Evolutionary conservation across 768 basidiomycete species (phyloP).

Genomic region (Tylopilus subfusipes): DNA sequence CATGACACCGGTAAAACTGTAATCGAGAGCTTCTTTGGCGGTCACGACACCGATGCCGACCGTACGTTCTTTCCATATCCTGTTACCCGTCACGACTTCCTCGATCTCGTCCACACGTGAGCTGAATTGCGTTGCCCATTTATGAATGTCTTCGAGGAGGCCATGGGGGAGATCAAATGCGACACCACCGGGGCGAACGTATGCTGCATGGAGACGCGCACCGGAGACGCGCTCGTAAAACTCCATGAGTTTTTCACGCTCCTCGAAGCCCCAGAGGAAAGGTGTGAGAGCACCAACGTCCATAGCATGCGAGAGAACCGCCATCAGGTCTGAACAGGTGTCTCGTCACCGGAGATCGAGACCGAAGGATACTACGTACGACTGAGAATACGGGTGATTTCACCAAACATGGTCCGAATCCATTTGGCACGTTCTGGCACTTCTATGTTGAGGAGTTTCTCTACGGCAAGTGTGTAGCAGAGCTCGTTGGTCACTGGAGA

Average conservation of each 20-base stretch:
- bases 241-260: slow-evolving; percentile 99
- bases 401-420: slow-evolving; percentile 96
- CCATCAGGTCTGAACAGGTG: slow-evolving; percentile 76
- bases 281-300: slow-evolving; percentile 98
- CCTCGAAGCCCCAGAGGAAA: slow-evolving; percentile 99
- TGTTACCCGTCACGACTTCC: slow-evolving; percentile 95
- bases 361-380: slow-evolving; percentile 46
- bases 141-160: slow-evolving; percentile 97
- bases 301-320: slow-evolving; percentile 91
- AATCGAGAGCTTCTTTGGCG: slow-evolving; percentile 88
- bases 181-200: slow-evolving; percentile 95
- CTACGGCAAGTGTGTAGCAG: slow-evolving; percentile 95
- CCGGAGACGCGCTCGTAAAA: slow-evolving; percentile 99
- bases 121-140: slow-evolving; percentile 94
- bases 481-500: slow-evolving; percentile 96
- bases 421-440: slow-evolving; percentile 97
- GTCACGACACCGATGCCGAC: slow-evolving; percentile 87
- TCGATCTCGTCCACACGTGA: slow-evolving; percentile 95
- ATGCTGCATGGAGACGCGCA: slow-evolving; percentile 96
- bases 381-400: slow-evolving; percentile 94
- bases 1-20: slow-evolving; percentile 97
- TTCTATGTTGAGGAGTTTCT: slow-evolving; percentile 95
- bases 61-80: slow-evolving; percentile 97
- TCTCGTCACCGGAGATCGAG: slow-evolving; percentile 1
- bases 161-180: slow-evolving; percentile 97